These are phyloP conservation scores for Fagopyrum esculentum DNA, from an alignment of 148 eudicot species.

Conservation along the genomic window DNA sequence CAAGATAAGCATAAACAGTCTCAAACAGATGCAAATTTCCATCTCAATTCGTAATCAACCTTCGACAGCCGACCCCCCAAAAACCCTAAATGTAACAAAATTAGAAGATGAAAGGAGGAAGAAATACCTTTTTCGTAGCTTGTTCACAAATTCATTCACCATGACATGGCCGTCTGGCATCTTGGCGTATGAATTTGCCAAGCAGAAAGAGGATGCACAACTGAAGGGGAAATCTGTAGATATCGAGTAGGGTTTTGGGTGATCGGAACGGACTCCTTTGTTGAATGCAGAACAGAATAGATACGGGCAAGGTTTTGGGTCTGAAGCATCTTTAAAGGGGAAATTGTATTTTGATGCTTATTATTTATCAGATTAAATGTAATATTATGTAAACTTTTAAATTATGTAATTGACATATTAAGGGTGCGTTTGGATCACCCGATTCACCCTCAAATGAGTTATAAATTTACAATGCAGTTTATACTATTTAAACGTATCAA, in stretches of 20 bases:
- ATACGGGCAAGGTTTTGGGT: conserved; percentile 4
- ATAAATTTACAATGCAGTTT: no score
- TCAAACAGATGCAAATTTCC: background rate
- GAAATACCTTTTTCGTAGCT: conserved; percentile 68
- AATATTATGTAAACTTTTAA: no score
- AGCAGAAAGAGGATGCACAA: background rate
- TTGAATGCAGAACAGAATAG: background rate
- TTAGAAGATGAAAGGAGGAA: background rate
- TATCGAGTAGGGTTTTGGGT: conserved; percentile 5
- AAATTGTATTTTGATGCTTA: background rate
- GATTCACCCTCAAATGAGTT: no score
- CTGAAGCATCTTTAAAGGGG: background rate
- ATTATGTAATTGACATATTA: no score
- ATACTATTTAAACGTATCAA: no score
- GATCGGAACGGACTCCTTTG: conserved; percentile 7
- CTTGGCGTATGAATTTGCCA: conserved; percentile 11
- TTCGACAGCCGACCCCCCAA: background rate
- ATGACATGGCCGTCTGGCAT: conserved; percentile 86
- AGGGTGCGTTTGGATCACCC: no score
- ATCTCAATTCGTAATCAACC: background rate
- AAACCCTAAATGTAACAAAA: background rate
- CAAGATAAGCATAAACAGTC: background rate
- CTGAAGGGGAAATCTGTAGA: background rate
- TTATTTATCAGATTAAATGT: no score
- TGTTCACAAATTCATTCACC: conserved; percentile 69